A percentile compares a stretch with the other conserved stretches of the same genome.
phyloP scores from a whole-genome alignment of 768 basidiomycete species.

The Phylloporus rhodoxanthus region DNA sequence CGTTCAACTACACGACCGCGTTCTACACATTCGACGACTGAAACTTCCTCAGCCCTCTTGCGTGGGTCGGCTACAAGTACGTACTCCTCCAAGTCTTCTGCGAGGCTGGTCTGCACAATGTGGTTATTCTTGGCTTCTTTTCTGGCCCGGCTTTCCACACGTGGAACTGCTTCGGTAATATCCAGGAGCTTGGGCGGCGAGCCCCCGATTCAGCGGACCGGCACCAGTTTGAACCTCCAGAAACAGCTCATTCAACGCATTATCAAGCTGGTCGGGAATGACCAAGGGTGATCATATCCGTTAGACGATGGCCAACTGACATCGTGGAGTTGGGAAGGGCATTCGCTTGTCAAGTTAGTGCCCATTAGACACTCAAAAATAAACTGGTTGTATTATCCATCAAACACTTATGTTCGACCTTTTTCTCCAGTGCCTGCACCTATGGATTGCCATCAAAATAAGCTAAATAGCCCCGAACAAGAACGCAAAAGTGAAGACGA shows the following conservation, averaged over 20 bases:
- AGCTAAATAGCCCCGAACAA: background rate
- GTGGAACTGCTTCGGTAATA: conserved; percentile 41
- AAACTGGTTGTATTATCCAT: too few species aligned
- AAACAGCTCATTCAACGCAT: conserved; percentile 34
- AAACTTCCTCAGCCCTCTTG: conserved; percentile 36
- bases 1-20: conserved; percentile 36
- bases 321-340: too few species aligned
- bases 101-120: conserved; percentile 33
- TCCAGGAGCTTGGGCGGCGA: conserved; percentile 36
- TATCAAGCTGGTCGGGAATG: conserved; percentile 24
- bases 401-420: too few species aligned
- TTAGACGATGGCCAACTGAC: too few species aligned
- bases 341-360: too few species aligned
- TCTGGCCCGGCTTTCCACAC: conserved; percentile 38
- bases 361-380: too few species aligned
- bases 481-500: background rate
- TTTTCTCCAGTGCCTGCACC: too few species aligned
- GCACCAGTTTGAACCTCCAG: conserved; percentile 34
- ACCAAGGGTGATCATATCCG: too few species aligned
- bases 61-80: conserved; percentile 39
- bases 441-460: background rate
- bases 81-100: conserved; percentile 33
- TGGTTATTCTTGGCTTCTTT: conserved; percentile 32
- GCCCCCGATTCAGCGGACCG: conserved; percentile 34
- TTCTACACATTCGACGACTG: conserved; percentile 39